Conservation (phyloP, 345 rosid species). For the Theobroma cacao region DNA sequence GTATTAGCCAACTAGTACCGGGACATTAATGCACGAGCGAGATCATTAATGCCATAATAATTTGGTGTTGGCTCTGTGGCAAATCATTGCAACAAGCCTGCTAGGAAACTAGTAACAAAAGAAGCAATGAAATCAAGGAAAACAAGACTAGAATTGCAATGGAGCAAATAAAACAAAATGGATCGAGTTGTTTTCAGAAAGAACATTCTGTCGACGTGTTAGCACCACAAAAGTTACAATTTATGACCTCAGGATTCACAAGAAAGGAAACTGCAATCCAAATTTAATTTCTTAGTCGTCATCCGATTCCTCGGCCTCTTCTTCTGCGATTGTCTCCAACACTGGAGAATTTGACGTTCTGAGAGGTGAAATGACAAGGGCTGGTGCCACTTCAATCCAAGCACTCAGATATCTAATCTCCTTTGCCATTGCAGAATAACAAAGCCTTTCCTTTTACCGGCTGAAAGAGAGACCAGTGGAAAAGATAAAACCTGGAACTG, state of each 20-base stretch:
- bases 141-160: not conserved
- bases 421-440: constrained; percentile 29
- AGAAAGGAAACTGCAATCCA: not conserved
- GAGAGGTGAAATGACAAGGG: constrained; percentile 26
- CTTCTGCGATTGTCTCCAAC: constrained; percentile 51
- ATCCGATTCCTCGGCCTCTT: constrained; percentile 28
- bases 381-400: constrained; percentile 43
- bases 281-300: not conserved
- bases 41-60: not conserved
- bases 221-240: not conserved
- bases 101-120: too few relatives aligned
- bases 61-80: not conserved
- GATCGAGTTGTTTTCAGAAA: not conserved
- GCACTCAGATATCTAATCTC: constrained; percentile 17
- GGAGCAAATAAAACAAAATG: too few relatives aligned
- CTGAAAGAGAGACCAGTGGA: not conserved
- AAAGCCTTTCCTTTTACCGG: not conserved
- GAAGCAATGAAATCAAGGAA: not conserved
- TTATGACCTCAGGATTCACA: not conserved
- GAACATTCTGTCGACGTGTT: not conserved
- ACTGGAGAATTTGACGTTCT: constrained; percentile 26
- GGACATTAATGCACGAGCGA: not conserved
- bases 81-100: not conserved
- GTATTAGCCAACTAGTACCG: too few relatives aligned
- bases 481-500: not conserved